Conservation (phyloP, 2,329 filamentous ascomycete genomes). For the Immersiporthe knoxdaviesiana region DNA sequence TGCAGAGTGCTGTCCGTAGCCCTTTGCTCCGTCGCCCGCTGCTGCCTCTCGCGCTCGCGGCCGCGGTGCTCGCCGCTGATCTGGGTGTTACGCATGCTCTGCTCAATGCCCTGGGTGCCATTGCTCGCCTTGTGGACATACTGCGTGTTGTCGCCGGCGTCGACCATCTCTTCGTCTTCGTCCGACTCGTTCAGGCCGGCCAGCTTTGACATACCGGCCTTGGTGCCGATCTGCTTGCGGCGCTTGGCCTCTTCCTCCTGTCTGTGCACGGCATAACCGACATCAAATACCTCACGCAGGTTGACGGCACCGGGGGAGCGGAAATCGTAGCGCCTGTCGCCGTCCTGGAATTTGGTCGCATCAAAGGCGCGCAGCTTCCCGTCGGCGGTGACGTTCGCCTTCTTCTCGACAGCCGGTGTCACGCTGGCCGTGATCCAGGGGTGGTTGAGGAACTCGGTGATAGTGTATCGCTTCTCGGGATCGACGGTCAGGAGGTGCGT, state of each 20-base stretch:
- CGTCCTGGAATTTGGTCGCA: slow-evolving; percentile 54
- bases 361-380: slow-evolving; percentile 60
- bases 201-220: slow-evolving; percentile 58
- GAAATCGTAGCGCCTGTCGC: slow-evolving; percentile 82
- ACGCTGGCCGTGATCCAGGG: slow-evolving; percentile 82
- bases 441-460: slow-evolving; percentile 89
- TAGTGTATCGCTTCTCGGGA: slow-evolving; percentile 92
- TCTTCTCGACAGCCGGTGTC: slow-evolving; percentile 63
- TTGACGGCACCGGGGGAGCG: slow-evolving; percentile 94
- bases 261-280: slow-evolving; percentile 95
- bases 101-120: slow-evolving; percentile 73
- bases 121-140: slow-evolving; percentile 44
- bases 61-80: slow-evolving; percentile 65
- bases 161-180: slow-evolving; percentile 59
- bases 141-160: slow-evolving; percentile 43
- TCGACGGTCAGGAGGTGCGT: slow-evolving; percentile 93
- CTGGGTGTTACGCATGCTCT: slow-evolving; percentile 83
- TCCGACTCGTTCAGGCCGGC: slow-evolving; percentile 71
- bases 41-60: slow-evolving; percentile 47
- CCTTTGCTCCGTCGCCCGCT: slow-evolving; percentile 51
- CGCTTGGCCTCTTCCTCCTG: slow-evolving; percentile 96
- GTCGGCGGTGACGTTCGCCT: slow-evolving; percentile 45
- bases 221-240: slow-evolving; percentile 79
- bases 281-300: slow-evolving; percentile 94
- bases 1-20: slow-evolving; percentile 88